A percentile compares a stretch with the other conserved stretches of the same genome.
Conservation (phyloP, 768 basidiomycete genomes). For the Daedalea quercina region DNA sequence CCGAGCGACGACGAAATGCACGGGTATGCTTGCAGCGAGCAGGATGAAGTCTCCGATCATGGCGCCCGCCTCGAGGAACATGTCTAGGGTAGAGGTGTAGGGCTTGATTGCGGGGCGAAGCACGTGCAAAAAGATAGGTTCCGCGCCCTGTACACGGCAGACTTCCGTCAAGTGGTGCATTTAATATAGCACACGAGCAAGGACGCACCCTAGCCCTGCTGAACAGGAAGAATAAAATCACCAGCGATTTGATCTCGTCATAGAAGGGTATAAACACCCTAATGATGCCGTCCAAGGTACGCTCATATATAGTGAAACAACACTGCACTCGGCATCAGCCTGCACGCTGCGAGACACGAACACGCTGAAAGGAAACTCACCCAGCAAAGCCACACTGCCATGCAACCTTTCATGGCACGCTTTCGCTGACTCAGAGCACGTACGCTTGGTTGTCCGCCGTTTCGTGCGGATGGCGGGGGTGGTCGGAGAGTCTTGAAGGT, state of each 20-base stretch:
- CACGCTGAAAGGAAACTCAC: slow-evolving; percentile 33
- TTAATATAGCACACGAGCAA: neutral
- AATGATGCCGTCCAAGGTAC: slow-evolving; percentile 54
- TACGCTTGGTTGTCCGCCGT: slow-evolving; percentile 55
- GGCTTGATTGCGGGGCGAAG: slow-evolving; percentile 76
- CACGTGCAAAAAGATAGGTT: slow-evolving; percentile 77
- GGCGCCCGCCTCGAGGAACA: slow-evolving; percentile 50
- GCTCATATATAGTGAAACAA: slow-evolving; percentile 64
- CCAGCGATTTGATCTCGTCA: slow-evolving; percentile 70
- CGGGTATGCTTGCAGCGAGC: slow-evolving; percentile 34
- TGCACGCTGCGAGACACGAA: neutral
- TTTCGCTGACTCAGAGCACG: slow-evolving; percentile 72
- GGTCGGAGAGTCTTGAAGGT: slow-evolving; percentile 77
- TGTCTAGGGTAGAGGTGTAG: slow-evolving; percentile 61
- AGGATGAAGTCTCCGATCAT: slow-evolving; percentile 59
- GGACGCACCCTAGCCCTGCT: slow-evolving; percentile 61
- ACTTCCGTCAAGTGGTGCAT: neutral
- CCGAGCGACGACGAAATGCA: slow-evolving; percentile 27
- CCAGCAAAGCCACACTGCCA: slow-evolving; percentile 85
- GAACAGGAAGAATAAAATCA: slow-evolving; percentile 66
- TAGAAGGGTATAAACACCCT: slow-evolving; percentile 79
- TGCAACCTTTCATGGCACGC: slow-evolving; percentile 77
- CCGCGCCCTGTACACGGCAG: slow-evolving; percentile 59
- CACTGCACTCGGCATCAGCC: slow-evolving; percentile 34
- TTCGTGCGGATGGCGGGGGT: slow-evolving; percentile 47